phyloP scores from a whole-genome alignment of 2,329 filamentous ascomycete species.

The Pseudonectria foliicola region DNA sequence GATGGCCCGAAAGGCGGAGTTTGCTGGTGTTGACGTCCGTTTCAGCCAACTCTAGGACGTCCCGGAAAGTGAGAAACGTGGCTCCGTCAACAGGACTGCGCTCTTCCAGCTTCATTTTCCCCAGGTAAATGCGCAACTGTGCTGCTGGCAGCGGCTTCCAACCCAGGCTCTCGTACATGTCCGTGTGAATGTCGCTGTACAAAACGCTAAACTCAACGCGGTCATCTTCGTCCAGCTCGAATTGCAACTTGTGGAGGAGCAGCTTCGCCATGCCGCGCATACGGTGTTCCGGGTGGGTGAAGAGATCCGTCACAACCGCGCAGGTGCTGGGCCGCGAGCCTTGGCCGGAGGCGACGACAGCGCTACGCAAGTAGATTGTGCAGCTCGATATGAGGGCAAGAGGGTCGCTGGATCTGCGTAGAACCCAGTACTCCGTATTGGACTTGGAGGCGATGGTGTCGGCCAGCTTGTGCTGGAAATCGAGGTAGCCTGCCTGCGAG shows the following conservation, averaged over 20 bases:
- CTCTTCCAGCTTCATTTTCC: conserved; percentile 11
- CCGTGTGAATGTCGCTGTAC: conserved; percentile 27
- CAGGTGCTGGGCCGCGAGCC: conserved; percentile 19
- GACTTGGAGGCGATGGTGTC: conserved; percentile 1
- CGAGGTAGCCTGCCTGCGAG: conserved; percentile 7
- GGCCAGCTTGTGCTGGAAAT: conserved; percentile 9
- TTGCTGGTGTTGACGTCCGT: conserved; percentile 18
- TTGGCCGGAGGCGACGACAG: conserved; percentile 9
- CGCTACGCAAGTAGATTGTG: conserved; percentile 20
- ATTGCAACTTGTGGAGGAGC: conserved; percentile 26
- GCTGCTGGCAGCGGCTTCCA: conserved; percentile 26
- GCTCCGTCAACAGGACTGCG: conserved; percentile 13
- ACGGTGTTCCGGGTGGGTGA: conserved; percentile 28
- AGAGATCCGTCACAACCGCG: conserved; percentile 29
- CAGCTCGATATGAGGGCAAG: conserved; percentile 28
- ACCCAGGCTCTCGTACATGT: conserved; percentile 27
- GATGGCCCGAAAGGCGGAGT: conserved; percentile 14
- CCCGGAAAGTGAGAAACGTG: conserved; percentile 15
- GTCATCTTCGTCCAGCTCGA: conserved; percentile 23
- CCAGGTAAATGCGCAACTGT: conserved; percentile 26
- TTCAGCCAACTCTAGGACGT: conserved; percentile 16
- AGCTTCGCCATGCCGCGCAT: conserved; percentile 28
- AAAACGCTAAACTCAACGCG: conserved; percentile 26
- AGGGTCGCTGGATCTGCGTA: conserved; percentile 22
- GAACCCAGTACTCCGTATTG: conserved; percentile 22